A percentile compares a stretch with the other conserved stretches of the same genome.
These are phyloP conservation scores for Solanum paucissectum DNA, from an alignment of 257 asterid genomes.

Conservation along the genomic window DNA sequence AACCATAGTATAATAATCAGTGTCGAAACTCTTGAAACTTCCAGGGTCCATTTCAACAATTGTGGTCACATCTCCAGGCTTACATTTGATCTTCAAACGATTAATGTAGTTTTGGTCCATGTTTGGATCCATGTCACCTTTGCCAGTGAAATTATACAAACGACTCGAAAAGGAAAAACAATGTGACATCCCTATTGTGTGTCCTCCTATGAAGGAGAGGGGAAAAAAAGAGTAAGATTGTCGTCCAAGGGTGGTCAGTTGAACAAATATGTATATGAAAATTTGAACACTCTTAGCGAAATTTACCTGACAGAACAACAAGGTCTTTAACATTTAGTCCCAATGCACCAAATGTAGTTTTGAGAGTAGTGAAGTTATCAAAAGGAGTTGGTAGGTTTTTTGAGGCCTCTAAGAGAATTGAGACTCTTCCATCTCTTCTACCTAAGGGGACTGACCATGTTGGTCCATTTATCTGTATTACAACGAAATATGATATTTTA, in stretches of 20 bases:
- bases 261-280: no score
- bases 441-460: slow-evolving; percentile 61
- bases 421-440: slow-evolving; percentile 59
- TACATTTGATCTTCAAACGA: background rate
- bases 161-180: background rate
- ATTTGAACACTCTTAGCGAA: background rate
- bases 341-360: slow-evolving; percentile 8
- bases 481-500: background rate
- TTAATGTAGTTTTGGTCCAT: slow-evolving; percentile 18
- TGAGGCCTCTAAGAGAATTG: slow-evolving; percentile 32
- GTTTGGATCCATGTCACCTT: slow-evolving; percentile 13
- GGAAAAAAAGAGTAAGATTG: no score
- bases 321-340: slow-evolving; percentile 20
- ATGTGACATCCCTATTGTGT: background rate
- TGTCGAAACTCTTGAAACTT: slow-evolving; percentile 25
- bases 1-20: slow-evolving; percentile 4
- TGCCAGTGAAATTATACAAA: slow-evolving; percentile 24
- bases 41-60: slow-evolving; percentile 18
- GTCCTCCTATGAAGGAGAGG: background rate
- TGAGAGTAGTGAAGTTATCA: slow-evolving; percentile 2
- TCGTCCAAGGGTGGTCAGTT: no score
- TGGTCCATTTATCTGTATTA: slow-evolving; percentile 44
- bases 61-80: background rate
- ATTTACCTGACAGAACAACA: slow-evolving; percentile 20
- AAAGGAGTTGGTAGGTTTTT: slow-evolving; percentile 12